Percentiles rank a stretch among this genome's conserved stretches.
Conservation (phyloP, 192 early-diverging fungal species). For the Martensiomyces pterosporus region DNA sequence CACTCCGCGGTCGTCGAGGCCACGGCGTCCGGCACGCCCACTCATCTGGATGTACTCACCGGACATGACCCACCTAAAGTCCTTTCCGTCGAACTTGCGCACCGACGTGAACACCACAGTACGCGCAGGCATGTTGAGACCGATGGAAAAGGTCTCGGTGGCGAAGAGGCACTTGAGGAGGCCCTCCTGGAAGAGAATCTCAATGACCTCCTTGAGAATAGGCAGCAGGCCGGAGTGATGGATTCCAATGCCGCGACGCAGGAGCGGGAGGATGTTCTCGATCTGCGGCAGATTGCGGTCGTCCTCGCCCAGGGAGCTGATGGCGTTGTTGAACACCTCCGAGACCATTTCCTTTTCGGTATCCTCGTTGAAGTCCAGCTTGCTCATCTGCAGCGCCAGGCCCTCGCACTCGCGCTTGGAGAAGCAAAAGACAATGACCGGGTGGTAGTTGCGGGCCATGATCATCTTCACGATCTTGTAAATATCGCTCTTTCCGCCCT, state of each 20-base stretch:
- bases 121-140: conserved; percentile 98
- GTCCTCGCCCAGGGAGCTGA: conserved; percentile 78
- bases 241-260: conserved; percentile 91
- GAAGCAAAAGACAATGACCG: conserved; percentile 98
- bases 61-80: conserved; percentile 73
- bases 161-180: conserved; percentile 97
- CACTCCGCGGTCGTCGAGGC: conserved; percentile 93
- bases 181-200: conserved; percentile 97
- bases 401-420: conserved; percentile 90
- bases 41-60: conserved; percentile 99
- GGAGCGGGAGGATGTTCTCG: conserved; percentile 83
- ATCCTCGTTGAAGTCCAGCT: conserved; percentile 87
- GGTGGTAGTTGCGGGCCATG: conserved; percentile 91
- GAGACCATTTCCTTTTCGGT: conserved; percentile 79
- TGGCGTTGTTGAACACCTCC: conserved; percentile 83
- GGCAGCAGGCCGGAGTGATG: conserved; percentile 96
- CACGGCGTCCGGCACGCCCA: conserved; percentile 95
- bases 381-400: conserved; percentile 86
- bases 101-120: conserved; percentile 96
- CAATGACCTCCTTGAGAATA: conserved; percentile 94
- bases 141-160: conserved; percentile 98
- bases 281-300: conserved; percentile 91
- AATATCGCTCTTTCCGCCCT: conserved; percentile 70
- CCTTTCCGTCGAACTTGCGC: conserved; percentile 90
- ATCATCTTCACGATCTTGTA: conserved; percentile 96